These are phyloP conservation scores for Trichothecium roseum DNA, from an alignment of 2,329 filamentous ascomycete genomes.

Conservation along the genomic window DNA sequence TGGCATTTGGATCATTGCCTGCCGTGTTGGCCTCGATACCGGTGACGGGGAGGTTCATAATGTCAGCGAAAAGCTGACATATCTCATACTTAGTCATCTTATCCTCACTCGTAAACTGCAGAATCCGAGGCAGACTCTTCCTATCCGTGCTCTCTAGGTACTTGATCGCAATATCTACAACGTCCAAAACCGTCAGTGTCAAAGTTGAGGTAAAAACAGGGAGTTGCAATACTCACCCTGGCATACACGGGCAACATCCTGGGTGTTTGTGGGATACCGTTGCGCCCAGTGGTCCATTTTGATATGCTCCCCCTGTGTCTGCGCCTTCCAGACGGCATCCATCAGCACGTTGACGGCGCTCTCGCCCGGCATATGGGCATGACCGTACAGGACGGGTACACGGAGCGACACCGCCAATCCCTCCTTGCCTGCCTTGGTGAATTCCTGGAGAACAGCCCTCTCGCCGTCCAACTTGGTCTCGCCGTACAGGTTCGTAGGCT, in stretches of 20 bases:
- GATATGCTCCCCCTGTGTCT: slow-evolving; percentile 49
- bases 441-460: slow-evolving; percentile 55
- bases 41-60: slow-evolving; percentile 63
- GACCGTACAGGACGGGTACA: slow-evolving; percentile 77
- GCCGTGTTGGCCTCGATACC: slow-evolving; percentile 60
- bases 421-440: slow-evolving; percentile 31
- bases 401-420: slow-evolving; percentile 60
- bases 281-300: slow-evolving; percentile 82
- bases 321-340: slow-evolving; percentile 64
- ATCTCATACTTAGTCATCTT: slow-evolving; percentile 86
- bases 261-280: slow-evolving; percentile 80
- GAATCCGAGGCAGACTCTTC: slow-evolving; percentile 50
- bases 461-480: slow-evolving; percentile 53
- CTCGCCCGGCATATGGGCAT: slow-evolving; percentile 59
- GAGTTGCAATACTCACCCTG: slow-evolving; percentile 36
- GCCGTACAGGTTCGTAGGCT: slow-evolving; percentile 67
- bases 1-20: slow-evolving; percentile 60
- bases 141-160: slow-evolving; percentile 47
- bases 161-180: slow-evolving; percentile 56
- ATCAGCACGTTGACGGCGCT: slow-evolving; percentile 77
- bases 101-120: slow-evolving; percentile 85
- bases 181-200: neutral
- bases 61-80: slow-evolving; percentile 64
- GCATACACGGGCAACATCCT: slow-evolving; percentile 73
- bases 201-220: neutral